Evolutionary conservation across 176 grass and related monocot genomes (phyloP), one percentile per base, ranked within the genome.

Genomic region (Musa troglodytarum): DNA sequence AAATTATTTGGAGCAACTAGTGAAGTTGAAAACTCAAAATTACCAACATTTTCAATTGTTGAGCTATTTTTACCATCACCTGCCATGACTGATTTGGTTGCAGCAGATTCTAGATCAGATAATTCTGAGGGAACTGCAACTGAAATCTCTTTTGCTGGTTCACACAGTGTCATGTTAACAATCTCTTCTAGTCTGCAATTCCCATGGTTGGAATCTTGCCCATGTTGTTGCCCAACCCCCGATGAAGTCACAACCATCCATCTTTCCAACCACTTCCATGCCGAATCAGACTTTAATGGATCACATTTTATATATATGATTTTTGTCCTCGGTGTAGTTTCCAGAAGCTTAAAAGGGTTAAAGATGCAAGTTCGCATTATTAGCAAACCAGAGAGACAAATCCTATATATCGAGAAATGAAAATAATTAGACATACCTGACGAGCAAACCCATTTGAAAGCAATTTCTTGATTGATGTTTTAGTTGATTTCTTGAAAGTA

Each of bases 201-300:
- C 20, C 43, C 55, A 51, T 64, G 20, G 71, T 25, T 52, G 10
- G 52, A 50, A 29, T 22, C 50, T 65, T 52, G 25, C 74, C 15
- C 49, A 34, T 50, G 17, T 15, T 23, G 65, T n/a, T 52, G 77
- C 11, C 3, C 59, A 59, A 63, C 75, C 51, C 22, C 62, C 57
- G 82, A 54, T 21, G 71, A 82, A 69, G 87, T 64, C 53, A 88
- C 80, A 77, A 81, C 23, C 77, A 81, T 86, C 95, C 95, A 99
- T 81, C 86, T 99, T 76, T 94, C 86, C 86, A 99, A 87, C 95
- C 95, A 99, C 71, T 94, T 64, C 90, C 95, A 99, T 78, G 83
- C 82, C 49, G 65, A 71, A 92, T 99, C 86, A 82, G 82, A 81
- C 76, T 92, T 89, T 58, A 81, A 99, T 76, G 86, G 84, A 85